Evolutionary conservation across 169 alveolate genomes (phyloP), one percentile per base, ranked within the genome.

Genomic region (Neospora caninum): DNA sequence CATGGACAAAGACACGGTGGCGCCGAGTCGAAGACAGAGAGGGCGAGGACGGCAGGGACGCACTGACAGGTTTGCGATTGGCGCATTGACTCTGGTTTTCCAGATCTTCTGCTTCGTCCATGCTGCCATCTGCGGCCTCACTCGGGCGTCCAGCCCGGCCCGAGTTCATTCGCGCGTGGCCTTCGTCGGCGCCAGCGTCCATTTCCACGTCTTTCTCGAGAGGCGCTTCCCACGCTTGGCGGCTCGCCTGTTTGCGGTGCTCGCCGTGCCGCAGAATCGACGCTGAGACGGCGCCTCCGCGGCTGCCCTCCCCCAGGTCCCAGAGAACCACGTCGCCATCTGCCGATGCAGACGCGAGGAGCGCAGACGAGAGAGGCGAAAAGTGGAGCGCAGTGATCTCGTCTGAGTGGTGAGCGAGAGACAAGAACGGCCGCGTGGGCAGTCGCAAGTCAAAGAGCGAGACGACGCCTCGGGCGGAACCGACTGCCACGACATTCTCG

Each of bases 1-100:
- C 94, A 53, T 93, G 95, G 34, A 89, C 94, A 93, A 93, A 93
- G 39, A 41, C 4, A 7, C 58, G 58, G 58, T 49, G 58, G 58
- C 58, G 58, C 58, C 58, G 58, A 4, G 58, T 49, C 58, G 58
- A 4, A 43, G 69, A 25, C 34, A 89, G 86, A 49, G 58, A 7
- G 58, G 13, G 13, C 58, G 58, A 13, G 58, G 13, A 49, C 22
- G 58, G 13, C 22, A 49, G 58, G 13, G 22, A 49, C 58, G 4
- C 58, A 16, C 92, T 83, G 20, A 83, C n/a, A n/a, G 58, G 13
- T 49, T 49, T 49, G 4, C 58, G 58, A 49, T 49, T 49, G 58
- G 13, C n/a, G n/a, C 58, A 49, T 49, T 49, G 4, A 7, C 58
- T 49, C 58, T 49, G 58, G 4, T 49, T 13, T 49, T 13, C n/a